Base-by-base conservation (phyloP, 83 land plant species). In the Thuja plicata region DNA sequence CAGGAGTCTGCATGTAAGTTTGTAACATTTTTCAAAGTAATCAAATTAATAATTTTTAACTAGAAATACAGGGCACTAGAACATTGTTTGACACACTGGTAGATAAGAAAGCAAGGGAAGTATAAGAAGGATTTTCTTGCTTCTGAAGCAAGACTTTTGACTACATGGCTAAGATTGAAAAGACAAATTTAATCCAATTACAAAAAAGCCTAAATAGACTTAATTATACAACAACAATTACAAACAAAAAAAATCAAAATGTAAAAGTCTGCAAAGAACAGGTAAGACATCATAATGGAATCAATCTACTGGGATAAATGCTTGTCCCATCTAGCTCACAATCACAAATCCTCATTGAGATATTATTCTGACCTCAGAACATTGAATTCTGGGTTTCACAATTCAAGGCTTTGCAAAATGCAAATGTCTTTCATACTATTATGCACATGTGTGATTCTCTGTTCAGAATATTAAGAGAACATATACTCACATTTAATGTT, bases 401-500 rank as follows among this genome's bases (percentile, higher is more conserved):
- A 11, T 32, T 76, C 79, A 35, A 27, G 2, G 16, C 40, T 76
- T 76, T 76, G 79, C 85, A 82, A 41, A 45, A 34, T 76, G 79
- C 85, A 82, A 41, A 45, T 82, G 85, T n/a, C 46, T 82, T n/a
- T 10, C 3, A 82, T 82, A 76, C 1, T 76, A 32, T 12, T 12
- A 76, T 76, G 79, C 79, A 73, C 15, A 3, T 8, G 35, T 76
- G 79, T 8, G 78, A 16, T 13, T 76, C 13, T 82, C 50, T 43
- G 45, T 79, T 79, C n/a, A 37, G 46, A 46, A 40, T 19, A 82
- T 24, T 24, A 24, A 82, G 54, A 27, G 48, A 24, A 82, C 19
- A 82, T 82, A 82, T 45, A 82, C 85, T 24, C 54, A 82, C 85
- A 82, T 82, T 82, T 41, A 32, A 54, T 82, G 43, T 15, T 41